Evolutionary conservation across 2,329 filamentous ascomycete species (phyloP).

Genomic region (Xylariaceae sp.): DNA sequence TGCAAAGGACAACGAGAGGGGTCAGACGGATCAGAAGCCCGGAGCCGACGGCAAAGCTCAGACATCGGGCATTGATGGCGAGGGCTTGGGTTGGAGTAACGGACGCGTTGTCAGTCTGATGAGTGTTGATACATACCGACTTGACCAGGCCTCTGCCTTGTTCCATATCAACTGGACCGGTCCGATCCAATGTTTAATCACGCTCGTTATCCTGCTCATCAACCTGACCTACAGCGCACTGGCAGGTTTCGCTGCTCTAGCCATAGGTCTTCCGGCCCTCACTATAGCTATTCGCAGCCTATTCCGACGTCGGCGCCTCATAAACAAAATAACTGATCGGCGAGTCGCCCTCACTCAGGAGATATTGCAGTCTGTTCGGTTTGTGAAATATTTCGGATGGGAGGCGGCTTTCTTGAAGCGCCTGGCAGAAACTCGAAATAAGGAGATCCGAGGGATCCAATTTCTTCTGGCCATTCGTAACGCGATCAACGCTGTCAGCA

Average conservation of each 20-base stretch:
- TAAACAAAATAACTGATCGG: conserved; percentile 93
- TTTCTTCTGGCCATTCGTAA: conserved; percentile 76
- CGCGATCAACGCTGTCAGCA: conserved; percentile 74
- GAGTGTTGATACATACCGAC: conserved; percentile 89
- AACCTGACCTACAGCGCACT: conserved; percentile 88
- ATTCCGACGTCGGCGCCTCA: conserved; percentile 66
- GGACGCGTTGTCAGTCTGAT: conserved; percentile 89
- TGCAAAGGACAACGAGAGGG: conserved; percentile 41
- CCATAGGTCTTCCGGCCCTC: conserved; percentile 71
- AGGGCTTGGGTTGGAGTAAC: conserved; percentile 84
- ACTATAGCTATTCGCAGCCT: conserved; percentile 71
- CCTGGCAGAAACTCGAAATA: conserved; percentile 64
- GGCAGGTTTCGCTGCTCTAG: conserved; percentile 76
- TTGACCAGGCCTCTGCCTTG: conserved; percentile 81
- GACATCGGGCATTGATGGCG: conserved; percentile 51
- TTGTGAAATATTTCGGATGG: conserved; percentile 97
- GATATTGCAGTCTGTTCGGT: conserved; percentile 82
- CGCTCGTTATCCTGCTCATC: conserved; percentile 71
- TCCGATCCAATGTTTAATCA: conserved; percentile 71
- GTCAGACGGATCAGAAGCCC: conserved; percentile 39
- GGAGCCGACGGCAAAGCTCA: conserved; percentile 34
- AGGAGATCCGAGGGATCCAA: conserved; percentile 81
- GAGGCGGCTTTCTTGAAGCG: conserved; percentile 79
- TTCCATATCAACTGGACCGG: conserved; percentile 91
- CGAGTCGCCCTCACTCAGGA: conserved; percentile 88